Base-by-base conservation (phyloP, 2,329 filamentous ascomycete species). In the Madurella mycetomatis region DNA sequence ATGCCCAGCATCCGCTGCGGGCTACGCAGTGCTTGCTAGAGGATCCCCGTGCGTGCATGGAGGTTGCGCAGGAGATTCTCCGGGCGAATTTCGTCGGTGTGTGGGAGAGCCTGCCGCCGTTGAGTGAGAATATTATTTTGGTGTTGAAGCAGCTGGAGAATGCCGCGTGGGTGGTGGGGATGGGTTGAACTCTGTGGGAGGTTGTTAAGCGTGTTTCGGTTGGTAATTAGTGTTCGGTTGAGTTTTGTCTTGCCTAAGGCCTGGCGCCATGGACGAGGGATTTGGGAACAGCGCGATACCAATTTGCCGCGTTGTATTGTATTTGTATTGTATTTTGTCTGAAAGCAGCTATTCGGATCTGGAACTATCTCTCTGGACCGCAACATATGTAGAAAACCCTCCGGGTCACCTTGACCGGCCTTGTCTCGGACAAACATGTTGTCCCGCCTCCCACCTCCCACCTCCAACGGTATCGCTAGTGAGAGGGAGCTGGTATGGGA, bases 91-190 rank as follows among this genome's bases (percentile, higher is more conserved):
- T 77, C 55, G 61, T 67, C 13, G 70, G 67, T 1, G 70, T 69
- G 1, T 68, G 72, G 31, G 75, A 76, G 31, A 66, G 69, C 8
- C 61, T 76, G 55, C 82, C 85, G 12, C 79, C 84, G 0, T 75
- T 90, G 43, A 84, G 88, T 1, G 84, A 87, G 61, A 88, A 88
- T 57, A 66, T 89, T 46, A 79, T 83, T 44, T 76, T 82, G 44
- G 69, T 89, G 60, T 79, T 89, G 62, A 78, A 78, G 58, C 82
- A 84, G 58, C 67, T 88, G 49, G 78, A 79, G 4, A 73, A 75
- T 60, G 78, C 79, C 4, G 76, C 78, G 9, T 68, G 68, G 64
- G 68, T 65, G 13, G 69, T 71, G 15, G 57, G 54, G 39, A 52
- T 52, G 44, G 54, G 47, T 9, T 56, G 37, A 49, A 31, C 16